phyloP scores from a whole-genome alignment of 352 stramenopile genomes.

The Phytophthora cryptogea region DNA sequence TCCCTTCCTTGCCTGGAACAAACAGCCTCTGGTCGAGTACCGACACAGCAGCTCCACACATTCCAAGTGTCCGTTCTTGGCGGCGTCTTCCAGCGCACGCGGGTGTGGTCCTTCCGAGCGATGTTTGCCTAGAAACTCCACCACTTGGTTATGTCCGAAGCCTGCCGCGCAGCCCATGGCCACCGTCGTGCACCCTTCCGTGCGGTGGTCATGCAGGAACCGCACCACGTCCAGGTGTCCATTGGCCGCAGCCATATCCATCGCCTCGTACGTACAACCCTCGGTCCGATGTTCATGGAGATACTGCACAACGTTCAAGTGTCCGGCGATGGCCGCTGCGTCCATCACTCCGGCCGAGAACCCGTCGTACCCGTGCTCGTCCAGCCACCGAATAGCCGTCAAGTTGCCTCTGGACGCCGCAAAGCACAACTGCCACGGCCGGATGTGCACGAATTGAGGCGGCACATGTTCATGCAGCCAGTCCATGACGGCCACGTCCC shows the following conservation, averaged over 20 bases:
- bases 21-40: slow-evolving; percentile 31
- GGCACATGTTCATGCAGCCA: slow-evolving; percentile 32
- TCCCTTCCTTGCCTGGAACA: slow-evolving; percentile 41
- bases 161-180: slow-evolving; percentile 36
- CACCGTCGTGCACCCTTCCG: slow-evolving; percentile 35
- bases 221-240: slow-evolving; percentile 33
- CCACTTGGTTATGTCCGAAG: slow-evolving; percentile 31
- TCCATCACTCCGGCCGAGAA: slow-evolving; percentile 37
- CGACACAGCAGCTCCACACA: slow-evolving; percentile 29
- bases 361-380: slow-evolving; percentile 24
- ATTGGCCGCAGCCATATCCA: slow-evolving; percentile 43
- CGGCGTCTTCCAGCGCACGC: slow-evolving; percentile 38
- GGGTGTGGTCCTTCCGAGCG: slow-evolving; percentile 37
- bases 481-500: slow-evolving; percentile 26
- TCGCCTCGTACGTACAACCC: slow-evolving; percentile 36
- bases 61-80: slow-evolving; percentile 36
- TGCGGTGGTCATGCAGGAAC: slow-evolving; percentile 37
- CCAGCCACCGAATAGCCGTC: slow-evolving; percentile 29
- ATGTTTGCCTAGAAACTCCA: slow-evolving; percentile 37
- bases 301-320: slow-evolving; percentile 35
- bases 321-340: slow-evolving; percentile 26
- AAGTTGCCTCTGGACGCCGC: slow-evolving; percentile 34
- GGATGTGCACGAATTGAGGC: slow-evolving; percentile 24
- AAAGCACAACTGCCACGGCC: slow-evolving; percentile 37
- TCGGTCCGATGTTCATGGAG: slow-evolving; percentile 30